phyloP scores from a whole-genome alignment of 2,329 filamentous ascomycete species.

The Phialocephala sp. region DNA sequence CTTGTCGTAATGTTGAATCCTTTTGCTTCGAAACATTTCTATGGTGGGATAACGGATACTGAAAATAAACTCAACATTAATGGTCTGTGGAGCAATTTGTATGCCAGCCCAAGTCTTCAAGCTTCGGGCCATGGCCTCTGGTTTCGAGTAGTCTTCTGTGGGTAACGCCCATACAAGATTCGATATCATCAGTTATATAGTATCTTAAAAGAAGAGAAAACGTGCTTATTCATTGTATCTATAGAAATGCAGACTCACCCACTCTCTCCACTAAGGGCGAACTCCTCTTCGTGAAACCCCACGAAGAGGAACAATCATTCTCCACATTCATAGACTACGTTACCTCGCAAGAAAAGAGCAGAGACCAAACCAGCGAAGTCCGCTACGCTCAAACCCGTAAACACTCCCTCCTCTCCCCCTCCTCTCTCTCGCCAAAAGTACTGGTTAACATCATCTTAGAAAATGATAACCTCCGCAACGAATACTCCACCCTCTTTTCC shows the following conservation, averaged over 20 bases:
- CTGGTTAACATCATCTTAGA: constrained; percentile 50
- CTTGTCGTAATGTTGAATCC: no score
- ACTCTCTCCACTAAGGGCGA: constrained; percentile 46
- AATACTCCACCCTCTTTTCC: constrained; percentile 68
- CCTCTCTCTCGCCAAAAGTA: neutral
- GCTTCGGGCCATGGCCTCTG: no score
- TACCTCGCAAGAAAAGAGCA: constrained; percentile 57
- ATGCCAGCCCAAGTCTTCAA: no score
- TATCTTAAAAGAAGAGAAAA: neutral
- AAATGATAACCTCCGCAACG: constrained; percentile 80
- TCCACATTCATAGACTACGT: constrained; percentile 66
- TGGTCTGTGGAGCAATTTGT: no score
- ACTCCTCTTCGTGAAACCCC: constrained; percentile 72
- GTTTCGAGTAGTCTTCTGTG: no score
- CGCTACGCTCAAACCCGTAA: constrained; percentile 78
- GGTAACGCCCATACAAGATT: no score
- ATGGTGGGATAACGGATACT: no score
- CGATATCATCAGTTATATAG: no score
- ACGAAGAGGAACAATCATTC: constrained; percentile 70
- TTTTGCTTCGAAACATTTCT: no score
- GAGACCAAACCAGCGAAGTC: constrained; percentile 51
- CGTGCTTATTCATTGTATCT: neutral
- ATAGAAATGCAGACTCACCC: constrained; percentile 58
- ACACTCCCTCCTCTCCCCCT: constrained; percentile 35
- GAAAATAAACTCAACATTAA: no score